phyloP scores from a whole-genome alignment of 345 rosid species.

The Citrus glauca region DNA sequence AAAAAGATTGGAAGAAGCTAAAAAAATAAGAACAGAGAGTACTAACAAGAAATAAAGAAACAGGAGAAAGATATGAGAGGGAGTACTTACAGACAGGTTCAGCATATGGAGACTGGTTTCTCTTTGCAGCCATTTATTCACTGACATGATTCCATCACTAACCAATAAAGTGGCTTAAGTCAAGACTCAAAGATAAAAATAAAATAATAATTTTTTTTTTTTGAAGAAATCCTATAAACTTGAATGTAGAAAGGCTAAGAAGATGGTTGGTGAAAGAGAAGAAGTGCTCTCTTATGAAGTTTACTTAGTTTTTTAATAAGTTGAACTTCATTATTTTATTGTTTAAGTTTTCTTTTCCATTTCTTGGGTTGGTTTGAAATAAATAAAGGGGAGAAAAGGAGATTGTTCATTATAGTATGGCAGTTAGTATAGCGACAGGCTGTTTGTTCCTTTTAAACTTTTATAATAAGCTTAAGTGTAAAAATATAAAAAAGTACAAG shows the following conservation, averaged over 20 bases:
- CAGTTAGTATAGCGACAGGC: conserved; percentile 29
- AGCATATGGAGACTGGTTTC: conserved; percentile 21
- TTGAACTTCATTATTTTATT: not conserved
- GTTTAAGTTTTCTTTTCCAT: conserved; percentile 22
- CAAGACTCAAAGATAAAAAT: not conserved
- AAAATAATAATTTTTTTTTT: too few species aligned
- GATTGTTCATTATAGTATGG: not conserved
- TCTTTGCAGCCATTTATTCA: conserved; percentile 37
- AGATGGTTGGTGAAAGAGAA: not conserved
- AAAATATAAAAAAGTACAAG: not conserved
- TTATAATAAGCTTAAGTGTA: not conserved
- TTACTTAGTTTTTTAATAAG: conserved; percentile 3
- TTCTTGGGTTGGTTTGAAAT: conserved; percentile 38
- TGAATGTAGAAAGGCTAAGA: not conserved
- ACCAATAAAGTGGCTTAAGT: conserved; percentile 19
- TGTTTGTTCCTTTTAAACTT: conserved; percentile 39
- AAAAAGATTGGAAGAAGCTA: conserved; percentile 36
- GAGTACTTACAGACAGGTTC: conserved; percentile 29
- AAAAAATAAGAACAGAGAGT: conserved; percentile 26
- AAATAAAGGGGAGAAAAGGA: not conserved
- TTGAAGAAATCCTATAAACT: not conserved
- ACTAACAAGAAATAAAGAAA: conserved; percentile 21
- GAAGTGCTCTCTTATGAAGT: conserved; percentile 7
- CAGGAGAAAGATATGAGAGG: conserved; percentile 14
- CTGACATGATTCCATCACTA: conserved; percentile 44